Conservation (phyloP, 2,329 filamentous ascomycete genomes). For the Macroventuria anomochaeta region DNA sequence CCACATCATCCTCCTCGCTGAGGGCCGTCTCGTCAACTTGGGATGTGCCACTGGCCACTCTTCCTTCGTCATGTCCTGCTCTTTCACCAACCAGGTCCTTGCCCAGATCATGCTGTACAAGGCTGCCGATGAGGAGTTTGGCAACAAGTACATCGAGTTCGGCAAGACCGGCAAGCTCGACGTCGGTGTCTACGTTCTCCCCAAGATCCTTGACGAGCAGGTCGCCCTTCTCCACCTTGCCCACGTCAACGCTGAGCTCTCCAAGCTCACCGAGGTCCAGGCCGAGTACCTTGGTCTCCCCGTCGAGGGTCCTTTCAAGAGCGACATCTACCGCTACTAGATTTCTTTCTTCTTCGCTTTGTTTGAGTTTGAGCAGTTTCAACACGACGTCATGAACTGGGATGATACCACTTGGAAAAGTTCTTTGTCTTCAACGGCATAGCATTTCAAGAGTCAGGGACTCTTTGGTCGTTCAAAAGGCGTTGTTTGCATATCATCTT, state of each 20-base stretch:
- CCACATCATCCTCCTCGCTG: constrained; percentile 97
- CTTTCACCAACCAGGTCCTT: constrained; percentile 99
- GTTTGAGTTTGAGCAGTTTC: constrained; percentile 48
- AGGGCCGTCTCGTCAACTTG: constrained; percentile 98
- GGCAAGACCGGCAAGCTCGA: constrained; percentile 89
- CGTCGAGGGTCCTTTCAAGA: constrained; percentile 92
- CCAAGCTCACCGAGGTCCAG: constrained; percentile 82
- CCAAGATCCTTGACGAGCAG: constrained; percentile 99
- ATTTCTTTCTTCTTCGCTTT: constrained; percentile 36
- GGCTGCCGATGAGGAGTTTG: constrained; percentile 83
- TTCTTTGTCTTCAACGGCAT: constrained; percentile 70
- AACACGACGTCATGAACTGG: constrained; percentile 66
- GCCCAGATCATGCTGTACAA: constrained; percentile 99
- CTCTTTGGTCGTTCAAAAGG: constrained; percentile 44
- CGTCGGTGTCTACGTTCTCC: constrained; percentile 92
- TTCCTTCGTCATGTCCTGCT: constrained; percentile 99
- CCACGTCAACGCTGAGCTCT: constrained; percentile 94
- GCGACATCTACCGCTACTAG: constrained; percentile 74
- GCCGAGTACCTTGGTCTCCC: constrained; percentile 92
- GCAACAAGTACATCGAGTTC: constrained; percentile 95
- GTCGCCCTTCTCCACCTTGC: constrained; percentile 91
- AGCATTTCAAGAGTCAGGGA: constrained; percentile 43
- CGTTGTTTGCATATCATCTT: constrained; percentile 48
- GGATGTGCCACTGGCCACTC: constrained; percentile 99
- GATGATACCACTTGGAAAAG: constrained; percentile 62